Evolutionary conservation across 129 eudicot genomes (phyloP).

Genomic region (Chrysanthemum makinoi): DNA sequence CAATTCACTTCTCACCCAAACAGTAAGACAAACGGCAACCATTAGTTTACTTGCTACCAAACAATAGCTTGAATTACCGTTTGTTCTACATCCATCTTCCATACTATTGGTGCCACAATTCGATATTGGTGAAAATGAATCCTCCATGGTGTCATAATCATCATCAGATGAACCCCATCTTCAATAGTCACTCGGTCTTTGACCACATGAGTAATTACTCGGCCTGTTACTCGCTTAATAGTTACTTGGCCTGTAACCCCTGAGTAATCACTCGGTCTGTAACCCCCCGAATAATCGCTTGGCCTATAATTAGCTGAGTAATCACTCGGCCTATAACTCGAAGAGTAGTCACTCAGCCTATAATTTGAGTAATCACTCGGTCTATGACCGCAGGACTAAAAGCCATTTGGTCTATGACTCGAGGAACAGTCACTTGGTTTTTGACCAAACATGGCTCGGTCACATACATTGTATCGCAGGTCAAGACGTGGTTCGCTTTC

Average conservation of each 20-base stretch:
- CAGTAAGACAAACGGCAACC: slow-evolving; percentile 80
- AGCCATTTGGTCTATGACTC: too few species aligned
- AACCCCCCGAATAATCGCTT: slow-evolving; percentile 35
- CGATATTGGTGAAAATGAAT: slow-evolving; percentile 51
- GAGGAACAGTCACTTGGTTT: too few species aligned
- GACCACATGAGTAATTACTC: slow-evolving; percentile 36
- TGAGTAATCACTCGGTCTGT: slow-evolving; percentile 62
- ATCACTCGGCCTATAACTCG: too few species aligned
- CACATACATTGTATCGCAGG: too few species aligned
- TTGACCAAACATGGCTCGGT: too few species aligned
- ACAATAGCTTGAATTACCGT: too few species aligned
- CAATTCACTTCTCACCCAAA: slow-evolving; percentile 81
- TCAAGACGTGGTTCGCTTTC: too few species aligned
- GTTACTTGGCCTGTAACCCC: slow-evolving; percentile 40
- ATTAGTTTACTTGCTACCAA: slow-evolving; percentile 68
- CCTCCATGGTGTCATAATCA: slow-evolving; percentile 62
- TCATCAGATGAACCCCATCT: slow-evolving; percentile 67
- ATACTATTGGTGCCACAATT: slow-evolving; percentile 33
- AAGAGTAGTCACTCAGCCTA: too few species aligned
- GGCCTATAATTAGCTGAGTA: too few species aligned
- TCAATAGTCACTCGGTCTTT: slow-evolving; percentile 12
- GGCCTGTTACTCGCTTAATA: slow-evolving; percentile 45
- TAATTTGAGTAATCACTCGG: too few species aligned
- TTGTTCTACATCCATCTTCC: too few species aligned
- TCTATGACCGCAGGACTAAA: too few species aligned